phyloP scores from a whole-genome alignment of 768 basidiomycete genomes.

The Lactifluus echinatus region DNA sequence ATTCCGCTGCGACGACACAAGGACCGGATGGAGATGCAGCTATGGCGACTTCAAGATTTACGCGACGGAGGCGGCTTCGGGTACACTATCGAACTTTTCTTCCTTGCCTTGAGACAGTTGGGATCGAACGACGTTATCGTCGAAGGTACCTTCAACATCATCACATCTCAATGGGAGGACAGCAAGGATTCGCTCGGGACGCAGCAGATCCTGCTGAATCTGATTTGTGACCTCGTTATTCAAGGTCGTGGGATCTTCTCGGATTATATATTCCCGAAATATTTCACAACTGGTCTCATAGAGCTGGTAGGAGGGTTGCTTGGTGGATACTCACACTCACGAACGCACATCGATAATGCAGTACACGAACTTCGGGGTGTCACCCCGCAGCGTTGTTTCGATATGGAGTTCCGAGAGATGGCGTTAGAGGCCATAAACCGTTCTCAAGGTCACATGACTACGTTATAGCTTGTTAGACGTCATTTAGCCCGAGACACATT shows the following conservation, averaged over 20 bases:
- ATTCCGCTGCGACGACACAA: not conserved
- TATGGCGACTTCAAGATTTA: not conserved
- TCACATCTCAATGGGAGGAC: not conserved
- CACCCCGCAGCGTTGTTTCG: too few relatives aligned
- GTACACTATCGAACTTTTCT: not conserved
- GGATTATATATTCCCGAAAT: not conserved
- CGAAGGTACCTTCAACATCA: not conserved
- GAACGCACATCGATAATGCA: not conserved
- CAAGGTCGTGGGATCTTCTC: not conserved
- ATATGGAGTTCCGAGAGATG: too few relatives aligned
- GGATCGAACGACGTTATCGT: not conserved
- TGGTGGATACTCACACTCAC: too few relatives aligned
- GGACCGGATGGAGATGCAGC: not conserved
- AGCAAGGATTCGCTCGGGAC: not conserved
- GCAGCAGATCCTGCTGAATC: conserved; percentile 21
- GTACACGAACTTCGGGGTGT: too few relatives aligned
- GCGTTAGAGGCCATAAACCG: too few relatives aligned
- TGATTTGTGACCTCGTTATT: conserved; percentile 25
- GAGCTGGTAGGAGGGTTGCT: not conserved
- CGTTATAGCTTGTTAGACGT: too few relatives aligned
- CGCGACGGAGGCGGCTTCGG: not conserved
- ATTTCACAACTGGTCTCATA: not conserved
- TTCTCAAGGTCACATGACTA: not conserved
- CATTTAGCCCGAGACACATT: too few relatives aligned
- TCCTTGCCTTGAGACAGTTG: not conserved